Conservation (phyloP, 2,329 filamentous ascomycete species). For the Penicillium sp. region DNA sequence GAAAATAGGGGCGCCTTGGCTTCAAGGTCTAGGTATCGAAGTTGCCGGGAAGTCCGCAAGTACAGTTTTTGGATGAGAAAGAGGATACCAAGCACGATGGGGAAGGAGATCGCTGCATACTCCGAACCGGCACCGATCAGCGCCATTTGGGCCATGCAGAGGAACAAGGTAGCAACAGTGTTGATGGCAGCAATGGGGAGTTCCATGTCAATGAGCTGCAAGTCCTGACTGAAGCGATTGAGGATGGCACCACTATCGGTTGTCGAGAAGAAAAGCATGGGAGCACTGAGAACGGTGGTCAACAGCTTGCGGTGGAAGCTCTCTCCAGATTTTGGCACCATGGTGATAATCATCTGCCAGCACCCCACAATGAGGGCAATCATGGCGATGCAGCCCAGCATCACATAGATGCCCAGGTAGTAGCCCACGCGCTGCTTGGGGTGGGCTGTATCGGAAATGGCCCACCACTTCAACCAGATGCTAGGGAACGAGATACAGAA, state of each 20-base stretch:
- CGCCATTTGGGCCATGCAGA: conserved; percentile 47
- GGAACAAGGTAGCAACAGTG: conserved; percentile 35
- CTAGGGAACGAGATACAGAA: conserved; percentile 45
- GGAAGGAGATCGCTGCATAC: conserved; percentile 52
- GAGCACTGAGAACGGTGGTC: conserved; percentile 47
- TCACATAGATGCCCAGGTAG: conserved; percentile 41
- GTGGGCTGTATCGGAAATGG: conserved; percentile 35
- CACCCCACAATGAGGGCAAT: conserved; percentile 37
- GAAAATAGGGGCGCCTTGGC: conserved; percentile 59
- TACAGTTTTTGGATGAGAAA: conserved; percentile 58
- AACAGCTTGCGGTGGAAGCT: conserved; percentile 51
- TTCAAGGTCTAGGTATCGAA: conserved; percentile 61
- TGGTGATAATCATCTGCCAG: conserved; percentile 52
- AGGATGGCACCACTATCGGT: conserved; percentile 44
- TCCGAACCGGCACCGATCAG: conserved; percentile 50
- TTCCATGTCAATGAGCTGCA: conserved; percentile 46
- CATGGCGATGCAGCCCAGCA: conserved; percentile 40
- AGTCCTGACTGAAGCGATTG: conserved; percentile 47
- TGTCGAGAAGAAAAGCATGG: conserved; percentile 44
- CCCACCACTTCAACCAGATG: conserved; percentile 46
- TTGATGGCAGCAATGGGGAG: conserved; percentile 43
- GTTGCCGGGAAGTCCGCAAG: conserved; percentile 58
- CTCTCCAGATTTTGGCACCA: conserved; percentile 54
- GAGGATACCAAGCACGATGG: conserved; percentile 47
- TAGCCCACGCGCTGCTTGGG: conserved; percentile 36